phyloP scores from a whole-genome alignment of 768 basidiomycete genomes.

The Boletus huronensis region DNA sequence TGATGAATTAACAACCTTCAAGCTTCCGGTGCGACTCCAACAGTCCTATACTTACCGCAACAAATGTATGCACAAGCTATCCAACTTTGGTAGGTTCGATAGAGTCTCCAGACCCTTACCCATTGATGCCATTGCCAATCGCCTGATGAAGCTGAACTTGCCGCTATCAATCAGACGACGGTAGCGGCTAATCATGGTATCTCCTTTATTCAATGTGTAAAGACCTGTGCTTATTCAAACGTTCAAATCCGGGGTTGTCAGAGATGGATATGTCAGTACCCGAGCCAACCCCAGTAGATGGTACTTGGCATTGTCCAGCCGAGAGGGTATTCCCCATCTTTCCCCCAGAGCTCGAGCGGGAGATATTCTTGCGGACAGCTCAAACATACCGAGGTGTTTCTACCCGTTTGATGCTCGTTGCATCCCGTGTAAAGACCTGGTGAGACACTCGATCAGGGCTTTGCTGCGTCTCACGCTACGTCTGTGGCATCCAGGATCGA shows the following conservation, averaged over 20 bases:
- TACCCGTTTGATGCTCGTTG: slow-evolving; percentile 16
- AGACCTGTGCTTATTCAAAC: too few relatives aligned
- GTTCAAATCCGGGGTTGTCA: not conserved
- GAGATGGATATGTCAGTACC: not conserved
- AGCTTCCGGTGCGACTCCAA: too few relatives aligned
- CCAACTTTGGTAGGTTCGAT: too few relatives aligned
- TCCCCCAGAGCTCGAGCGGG: slow-evolving; percentile 20
- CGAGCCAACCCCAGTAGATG: not conserved
- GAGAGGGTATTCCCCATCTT: slow-evolving; percentile 4
- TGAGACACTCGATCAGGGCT: not conserved
- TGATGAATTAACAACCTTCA: too few relatives aligned
- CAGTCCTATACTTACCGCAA: too few relatives aligned
- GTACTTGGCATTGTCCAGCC: not conserved
- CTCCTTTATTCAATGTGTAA: not conserved
- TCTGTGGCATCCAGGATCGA: slow-evolving; percentile 16
- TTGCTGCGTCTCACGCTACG: not conserved
- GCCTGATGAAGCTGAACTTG: too few relatives aligned
- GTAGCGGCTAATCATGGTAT: not conserved
- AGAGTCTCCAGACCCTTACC: too few relatives aligned
- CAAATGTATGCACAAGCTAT: too few relatives aligned
- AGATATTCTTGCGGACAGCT: slow-evolving; percentile 17
- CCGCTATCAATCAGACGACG: too few relatives aligned
- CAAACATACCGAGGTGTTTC: slow-evolving; percentile 6
- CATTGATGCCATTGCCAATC: too few relatives aligned
- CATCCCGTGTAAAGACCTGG: slow-evolving; percentile 16